Conservation (phyloP, 768 basidiomycete species). For the Pseudohyphozyma bogoriensis region DNA sequence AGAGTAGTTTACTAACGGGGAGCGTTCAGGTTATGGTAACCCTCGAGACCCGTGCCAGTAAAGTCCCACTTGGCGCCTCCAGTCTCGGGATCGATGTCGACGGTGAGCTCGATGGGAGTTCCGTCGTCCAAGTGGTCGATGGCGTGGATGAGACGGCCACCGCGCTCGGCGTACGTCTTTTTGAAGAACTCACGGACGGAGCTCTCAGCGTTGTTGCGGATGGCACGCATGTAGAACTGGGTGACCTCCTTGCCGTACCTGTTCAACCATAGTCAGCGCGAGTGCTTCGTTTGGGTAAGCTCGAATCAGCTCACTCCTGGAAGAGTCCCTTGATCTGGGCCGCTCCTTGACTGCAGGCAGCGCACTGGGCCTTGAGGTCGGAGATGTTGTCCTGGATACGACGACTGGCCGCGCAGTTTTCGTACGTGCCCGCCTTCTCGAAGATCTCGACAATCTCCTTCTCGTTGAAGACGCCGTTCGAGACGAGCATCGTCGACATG, state of each 20-base stretch:
- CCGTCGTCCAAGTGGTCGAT: conserved; percentile 85
- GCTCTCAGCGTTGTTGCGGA: conserved; percentile 68
- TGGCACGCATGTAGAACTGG: conserved; percentile 42
- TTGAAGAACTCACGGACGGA: conserved; percentile 75
- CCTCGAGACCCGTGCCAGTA: conserved; percentile 38
- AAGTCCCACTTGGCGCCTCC: conserved; percentile 83
- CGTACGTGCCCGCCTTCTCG: conserved; percentile 29
- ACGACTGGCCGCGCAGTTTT: conserved; percentile 32
- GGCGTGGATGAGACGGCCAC: conserved; percentile 55
- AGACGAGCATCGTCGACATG: conserved; percentile 30
- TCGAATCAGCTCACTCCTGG: conserved; percentile 16
- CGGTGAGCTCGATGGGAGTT: conserved; percentile 55
- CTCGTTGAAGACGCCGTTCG: conserved; percentile 30
- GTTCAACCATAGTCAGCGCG: not conserved
- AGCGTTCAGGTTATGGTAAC: conserved; percentile 68
- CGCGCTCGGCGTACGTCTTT: conserved; percentile 62
- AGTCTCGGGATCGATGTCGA: conserved; percentile 61
- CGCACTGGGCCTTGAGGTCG: conserved; percentile 33
- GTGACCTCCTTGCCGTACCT: conserved; percentile 47
- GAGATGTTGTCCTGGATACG: conserved; percentile 34
- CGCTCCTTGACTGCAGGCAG: conserved; percentile 29
- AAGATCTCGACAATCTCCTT: conserved; percentile 28
- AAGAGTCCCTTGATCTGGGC: conserved; percentile 30
- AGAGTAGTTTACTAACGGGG: too few species aligned
- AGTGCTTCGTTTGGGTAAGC: not conserved